phyloP scores from a whole-genome alignment of 306 rosid species.

The Trichosanthes truncata region DNA sequence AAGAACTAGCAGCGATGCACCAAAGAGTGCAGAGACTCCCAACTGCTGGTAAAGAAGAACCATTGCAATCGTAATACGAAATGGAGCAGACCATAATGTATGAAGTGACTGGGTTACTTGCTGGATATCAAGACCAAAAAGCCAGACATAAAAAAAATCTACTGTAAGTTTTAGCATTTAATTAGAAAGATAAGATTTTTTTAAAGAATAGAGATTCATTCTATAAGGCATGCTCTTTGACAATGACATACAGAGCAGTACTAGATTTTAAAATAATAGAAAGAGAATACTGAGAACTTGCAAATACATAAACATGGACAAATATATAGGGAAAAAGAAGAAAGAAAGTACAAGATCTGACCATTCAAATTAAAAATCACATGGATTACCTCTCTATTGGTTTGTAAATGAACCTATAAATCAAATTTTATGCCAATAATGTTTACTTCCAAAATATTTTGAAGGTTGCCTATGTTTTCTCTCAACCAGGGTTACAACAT shows the following conservation, averaged over 20 bases:
- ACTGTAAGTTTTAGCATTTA: neutral
- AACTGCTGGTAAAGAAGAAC: slow-evolving; percentile 40
- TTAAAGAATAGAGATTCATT: neutral
- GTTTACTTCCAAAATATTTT: neutral
- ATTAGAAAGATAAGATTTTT: neutral
- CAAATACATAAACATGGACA: neutral
- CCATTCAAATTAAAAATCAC: neutral
- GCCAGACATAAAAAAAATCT: neutral
- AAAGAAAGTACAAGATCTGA: neutral
- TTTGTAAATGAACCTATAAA: neutral
- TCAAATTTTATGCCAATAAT: neutral
- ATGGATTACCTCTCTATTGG: neutral
- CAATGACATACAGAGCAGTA: neutral
- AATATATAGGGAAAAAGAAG: neutral
- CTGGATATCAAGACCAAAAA: slow-evolving; percentile 17
- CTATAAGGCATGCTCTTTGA: neutral
- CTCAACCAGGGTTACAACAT: neutral
- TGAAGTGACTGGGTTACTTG: slow-evolving; percentile 40
- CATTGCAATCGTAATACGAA: slow-evolving; percentile 30
- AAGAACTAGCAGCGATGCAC: slow-evolving; percentile 35
- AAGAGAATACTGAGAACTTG: neutral
- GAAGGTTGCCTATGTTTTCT: neutral
- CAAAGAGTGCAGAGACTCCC: slow-evolving; percentile 36
- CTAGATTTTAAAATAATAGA: neutral
- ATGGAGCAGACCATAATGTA: slow-evolving; percentile 45